Percentiles rank a stretch among this genome's conserved stretches.
Evolutionary conservation across 345 rosid genomes (phyloP).

Genomic region (Syzygium aqueum): DNA sequence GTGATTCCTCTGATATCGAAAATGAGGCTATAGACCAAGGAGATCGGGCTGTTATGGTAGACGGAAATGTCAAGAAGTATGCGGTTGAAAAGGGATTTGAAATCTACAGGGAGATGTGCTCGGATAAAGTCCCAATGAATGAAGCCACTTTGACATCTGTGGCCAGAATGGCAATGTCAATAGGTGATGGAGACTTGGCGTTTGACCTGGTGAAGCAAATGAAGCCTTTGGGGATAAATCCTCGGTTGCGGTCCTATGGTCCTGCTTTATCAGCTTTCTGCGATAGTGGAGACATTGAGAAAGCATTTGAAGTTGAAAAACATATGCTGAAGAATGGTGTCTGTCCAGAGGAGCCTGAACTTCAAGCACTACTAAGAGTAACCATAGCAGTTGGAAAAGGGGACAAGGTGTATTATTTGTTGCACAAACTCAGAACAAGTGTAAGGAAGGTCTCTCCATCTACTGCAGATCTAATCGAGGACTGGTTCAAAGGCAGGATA

Average conservation of each 20-base stretch:
- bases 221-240: constrained; percentile 39
- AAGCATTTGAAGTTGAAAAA: constrained; percentile 48
- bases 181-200: constrained; percentile 58
- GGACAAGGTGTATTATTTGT: constrained; percentile 52
- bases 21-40: background rate
- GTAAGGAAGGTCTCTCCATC: constrained; percentile 43
- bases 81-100: constrained; percentile 48
- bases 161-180: constrained; percentile 61
- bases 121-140: constrained; percentile 34
- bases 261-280: constrained; percentile 53
- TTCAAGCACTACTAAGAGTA: constrained; percentile 45
- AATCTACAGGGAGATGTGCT: constrained; percentile 41
- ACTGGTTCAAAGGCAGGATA: constrained; percentile 44
- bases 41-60: constrained; percentile 18
- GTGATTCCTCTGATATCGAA: background rate
- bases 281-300: constrained; percentile 25
- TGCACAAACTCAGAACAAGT: constrained; percentile 45
- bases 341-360: constrained; percentile 56
- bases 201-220: constrained; percentile 62
- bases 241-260: constrained; percentile 53
- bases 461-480: constrained; percentile 31
- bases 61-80: constrained; percentile 41
- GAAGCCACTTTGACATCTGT: constrained; percentile 56
- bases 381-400: constrained; percentile 39
- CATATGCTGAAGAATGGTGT: constrained; percentile 63